Percentiles rank a stretch among this genome's conserved stretches.
These are phyloP conservation scores for Spathaspora hagerdaliae DNA, from an alignment of 805 yeast genomes.

Conservation along the genomic window DNA sequence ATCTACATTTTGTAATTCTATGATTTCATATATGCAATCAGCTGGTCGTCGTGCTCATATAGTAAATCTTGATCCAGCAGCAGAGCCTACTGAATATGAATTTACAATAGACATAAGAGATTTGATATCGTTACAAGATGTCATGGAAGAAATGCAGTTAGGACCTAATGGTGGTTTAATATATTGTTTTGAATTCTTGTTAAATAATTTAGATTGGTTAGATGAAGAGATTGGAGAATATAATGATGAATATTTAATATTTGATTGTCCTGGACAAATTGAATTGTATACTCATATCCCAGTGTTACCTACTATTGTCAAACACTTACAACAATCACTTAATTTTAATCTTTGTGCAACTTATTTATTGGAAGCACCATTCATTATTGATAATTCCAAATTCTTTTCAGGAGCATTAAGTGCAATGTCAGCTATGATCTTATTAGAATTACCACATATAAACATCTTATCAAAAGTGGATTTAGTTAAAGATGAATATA, in stretches of 20 bases:
- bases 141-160: conserved; percentile 86
- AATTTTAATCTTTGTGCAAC: conserved; percentile 91
- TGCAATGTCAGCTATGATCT: conserved; percentile 98
- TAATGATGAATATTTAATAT: conserved; percentile 88
- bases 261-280: conserved; percentile 97
- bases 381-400: conserved; percentile 84
- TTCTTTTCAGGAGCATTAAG: conserved; percentile 92
- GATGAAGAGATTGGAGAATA: conserved; percentile 96
- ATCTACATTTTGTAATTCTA: conserved; percentile 86
- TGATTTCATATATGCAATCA: conserved; percentile 83
- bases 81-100: conserved; percentile 87
- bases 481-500: conserved; percentile 72
- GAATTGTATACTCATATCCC: conserved; percentile 94
- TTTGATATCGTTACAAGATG: conserved; percentile 85
- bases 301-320: conserved; percentile 82
- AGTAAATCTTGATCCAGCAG: conserved; percentile 95
- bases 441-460: conserved; percentile 91
- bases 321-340: conserved; percentile 73
- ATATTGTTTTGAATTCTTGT: conserved; percentile 87
- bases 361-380: conserved; percentile 89
- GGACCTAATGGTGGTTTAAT: conserved; percentile 96
- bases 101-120: conserved; percentile 92
- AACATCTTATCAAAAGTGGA: conserved; percentile 87
- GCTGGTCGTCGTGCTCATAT: conserved; percentile 91
- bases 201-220: conserved; percentile 92